Base-by-base conservation (phyloP, 2,329 filamentous ascomycete genomes). In the Dactylellina leptospora region DNA sequence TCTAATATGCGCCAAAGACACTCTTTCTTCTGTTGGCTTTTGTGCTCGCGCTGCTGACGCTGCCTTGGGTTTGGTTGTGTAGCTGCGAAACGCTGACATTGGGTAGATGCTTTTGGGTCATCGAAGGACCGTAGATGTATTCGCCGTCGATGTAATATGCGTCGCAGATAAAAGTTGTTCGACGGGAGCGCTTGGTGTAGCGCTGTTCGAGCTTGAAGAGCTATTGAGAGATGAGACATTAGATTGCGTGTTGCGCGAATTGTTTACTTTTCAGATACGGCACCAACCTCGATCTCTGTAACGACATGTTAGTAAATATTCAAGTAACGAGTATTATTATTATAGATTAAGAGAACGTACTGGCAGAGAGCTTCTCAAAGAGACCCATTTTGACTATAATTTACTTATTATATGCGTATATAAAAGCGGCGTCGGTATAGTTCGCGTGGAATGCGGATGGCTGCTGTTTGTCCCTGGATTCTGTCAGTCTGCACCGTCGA, bases 111-210 rank as follows among this genome's bases (percentile, higher is more conserved):
- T 72, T 72, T 18, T 72, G 68, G 2, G 68, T 72, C 68, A 72
- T 72, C 30, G 68, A 72, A 48, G 68, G 68, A 22, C 87, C 84
- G 84, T 92, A 96, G 80, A 96, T 84, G 82, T 97, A 97, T 83
- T 97, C 93, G 81, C 93, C 95, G 79, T 97, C 91, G 75, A 97
- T 90, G 81, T 97, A 97, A 79, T 91, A 86, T 27, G 92, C 93
- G 78, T 91, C 92, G 78, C 90, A 92, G 78, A 90, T 88, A 80
- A 96, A 96, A 72, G 91, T 95, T 60, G 88, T 93, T 80, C 93
- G 91, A 77, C 93, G 91, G 78, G 93, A 92, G 79, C 92, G 90
- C 78, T 90, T 90, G 55, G 93, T 96, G 84, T 97, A 97, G 77
- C 92, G 90, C 83, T 97, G 90, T 83, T 97, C 93, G 76, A 97